Base-by-base conservation (phyloP, 2,329 filamentous ascomycete species). In the Colletotrichum sp. region DNA sequence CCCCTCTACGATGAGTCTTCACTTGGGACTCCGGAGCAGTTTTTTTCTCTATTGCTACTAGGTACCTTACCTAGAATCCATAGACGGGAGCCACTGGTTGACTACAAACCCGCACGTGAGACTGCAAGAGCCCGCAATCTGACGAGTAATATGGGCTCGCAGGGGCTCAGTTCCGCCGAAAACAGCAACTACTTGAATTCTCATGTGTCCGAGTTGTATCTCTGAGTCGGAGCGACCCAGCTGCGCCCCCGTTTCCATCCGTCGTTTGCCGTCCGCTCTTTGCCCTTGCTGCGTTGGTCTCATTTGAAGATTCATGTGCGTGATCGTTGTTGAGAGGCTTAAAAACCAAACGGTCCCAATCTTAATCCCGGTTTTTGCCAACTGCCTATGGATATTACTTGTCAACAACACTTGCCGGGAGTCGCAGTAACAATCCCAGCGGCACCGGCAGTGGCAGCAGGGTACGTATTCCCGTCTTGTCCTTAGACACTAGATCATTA, bases 61-160 rank as follows among this genome's bases (percentile, higher is more conserved):
- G n/a, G 43, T 56, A 25, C 27, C 22, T 27, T 16, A 25, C 52
- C 25, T 56, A 48, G n/a, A 48, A 48, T 48, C 43, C 43, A 22
- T 48, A 22, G n/a, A n/a, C 3, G n/a, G 43, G 32, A 36, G 60
- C 71, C 67, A 71, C 71, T 43, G 60, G 43, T 66, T 52, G 28
- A 61, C 67, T 55, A 66, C 58, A 70, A 39, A 52, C 25, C 28
- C 39, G 58, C 71, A 74, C 58, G 32, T 70, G 71, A 74, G 34
- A 48, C 66, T 10, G 39, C 62, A 10, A 52, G 52, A 64, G 56
- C 71, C 71, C 71, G 67, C 71, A 71, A 74, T 71, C 71, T 71
- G 71, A 66, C 72, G 67, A 74, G 72, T 74, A 74, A 71, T 74
- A 71, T 61, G 68, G 68, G 60, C 61, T 74, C 22, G 12, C 22